Evolutionary conservation across 169 alveolate genomes (phyloP).

Genomic region (Babesia ovis): DNA sequence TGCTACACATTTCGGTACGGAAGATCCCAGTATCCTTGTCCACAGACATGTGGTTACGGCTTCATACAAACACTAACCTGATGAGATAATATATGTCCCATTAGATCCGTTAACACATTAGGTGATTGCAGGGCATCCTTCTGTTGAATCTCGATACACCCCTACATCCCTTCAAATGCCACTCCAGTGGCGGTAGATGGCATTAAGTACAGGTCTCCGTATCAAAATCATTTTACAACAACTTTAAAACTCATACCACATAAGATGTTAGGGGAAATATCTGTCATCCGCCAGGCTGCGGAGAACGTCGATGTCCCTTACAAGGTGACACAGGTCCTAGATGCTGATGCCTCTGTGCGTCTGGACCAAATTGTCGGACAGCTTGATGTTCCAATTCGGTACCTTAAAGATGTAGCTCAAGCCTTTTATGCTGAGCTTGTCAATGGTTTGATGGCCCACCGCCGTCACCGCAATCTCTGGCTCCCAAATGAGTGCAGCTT

Average conservation of each 20-base stretch:
- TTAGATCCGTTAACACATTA: no score
- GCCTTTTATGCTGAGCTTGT: slow-evolving; percentile 67
- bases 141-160: no score
- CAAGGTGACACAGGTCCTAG: slow-evolving; percentile 37
- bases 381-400: slow-evolving; percentile 44
- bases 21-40: no score
- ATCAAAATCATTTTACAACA: no score
- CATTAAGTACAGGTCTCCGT: no score
- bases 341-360: slow-evolving; percentile 23
- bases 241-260: background rate
- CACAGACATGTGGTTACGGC: no score
- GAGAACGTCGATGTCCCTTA: slow-evolving; percentile 44
- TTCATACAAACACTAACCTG: no score
- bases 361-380: slow-evolving; percentile 52
- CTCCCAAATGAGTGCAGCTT: slow-evolving; percentile 79
- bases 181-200: no score
- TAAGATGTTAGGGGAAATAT: slow-evolving; percentile 40
- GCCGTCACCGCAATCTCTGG: slow-evolving; percentile 77
- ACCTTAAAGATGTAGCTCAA: slow-evolving; percentile 62
- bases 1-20: no score
- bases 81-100: no score
- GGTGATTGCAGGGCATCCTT: no score
- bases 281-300: slow-evolving; percentile 61
- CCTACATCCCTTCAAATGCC: no score
- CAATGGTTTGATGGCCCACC: slow-evolving; percentile 77